phyloP scores from a whole-genome alignment of 768 basidiomycete genomes.

The Tephrocybe sp. region DNA sequence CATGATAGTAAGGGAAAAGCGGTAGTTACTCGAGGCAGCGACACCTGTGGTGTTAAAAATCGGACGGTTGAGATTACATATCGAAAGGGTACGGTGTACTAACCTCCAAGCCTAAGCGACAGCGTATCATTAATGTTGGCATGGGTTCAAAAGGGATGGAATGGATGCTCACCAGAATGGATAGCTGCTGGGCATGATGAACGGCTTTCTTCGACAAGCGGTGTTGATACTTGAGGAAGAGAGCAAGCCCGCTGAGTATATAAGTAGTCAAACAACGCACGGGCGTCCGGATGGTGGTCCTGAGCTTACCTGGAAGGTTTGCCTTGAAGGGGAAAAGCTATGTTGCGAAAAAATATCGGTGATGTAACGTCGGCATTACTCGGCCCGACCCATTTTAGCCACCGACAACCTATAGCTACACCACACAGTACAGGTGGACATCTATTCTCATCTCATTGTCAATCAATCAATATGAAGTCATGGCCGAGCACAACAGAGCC shows the following conservation, averaged over 20 bases:
- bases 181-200: slow-evolving; percentile 37
- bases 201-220: slow-evolving; percentile 18
- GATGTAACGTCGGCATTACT: slow-evolving; percentile 16
- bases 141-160: slow-evolving; percentile 1
- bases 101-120: slow-evolving; percentile 60
- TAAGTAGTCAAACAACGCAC: neutral
- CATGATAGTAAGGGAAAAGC: slow-evolving; percentile 2
- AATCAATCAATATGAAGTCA: no score
- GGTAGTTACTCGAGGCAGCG: slow-evolving; percentile 56
- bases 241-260: slow-evolving; percentile 17
- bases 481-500: no score
- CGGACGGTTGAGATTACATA: neutral
- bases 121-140: slow-evolving; percentile 11
- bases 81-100: slow-evolving; percentile 10
- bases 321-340: slow-evolving; percentile 10
- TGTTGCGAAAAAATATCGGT: slow-evolving; percentile 8
- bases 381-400: neutral
- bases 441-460: no score
- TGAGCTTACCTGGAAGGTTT: slow-evolving; percentile 9
- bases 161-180: slow-evolving; percentile 46
- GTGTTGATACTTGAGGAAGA: slow-evolving; percentile 19
- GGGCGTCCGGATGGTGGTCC: slow-evolving; percentile 1
- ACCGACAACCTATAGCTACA: no score
- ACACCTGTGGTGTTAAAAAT: slow-evolving; percentile 39
- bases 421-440: no score